Conservation (phyloP, 225 moss, liverwort and hornwort species). For the Marchantia paleacea region DNA sequence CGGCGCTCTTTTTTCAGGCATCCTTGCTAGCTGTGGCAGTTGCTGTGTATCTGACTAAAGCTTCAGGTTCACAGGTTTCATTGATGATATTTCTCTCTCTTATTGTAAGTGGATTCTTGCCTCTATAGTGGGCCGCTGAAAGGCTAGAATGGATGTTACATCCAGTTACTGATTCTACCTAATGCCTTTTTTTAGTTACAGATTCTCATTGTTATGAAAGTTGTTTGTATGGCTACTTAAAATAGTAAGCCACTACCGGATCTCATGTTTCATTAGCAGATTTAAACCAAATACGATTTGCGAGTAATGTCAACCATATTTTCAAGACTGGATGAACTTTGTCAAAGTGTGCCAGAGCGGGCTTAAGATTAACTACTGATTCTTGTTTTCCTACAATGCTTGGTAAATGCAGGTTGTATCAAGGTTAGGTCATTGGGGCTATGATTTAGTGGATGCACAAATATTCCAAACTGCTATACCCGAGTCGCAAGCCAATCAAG, state of each 20-base stretch:
- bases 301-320: too few species aligned
- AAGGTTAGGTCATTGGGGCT: slow-evolving; percentile 76
- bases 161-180: too few species aligned
- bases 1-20: slow-evolving; percentile 70
- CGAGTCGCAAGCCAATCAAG: slow-evolving; percentile 67
- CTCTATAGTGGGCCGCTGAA: not conserved
- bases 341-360: not conserved
- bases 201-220: too few species aligned
- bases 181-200: too few species aligned
- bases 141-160: too few species aligned
- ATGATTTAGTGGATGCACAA: slow-evolving; percentile 83
- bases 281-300: too few species aligned
- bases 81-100: slow-evolving; percentile 64
- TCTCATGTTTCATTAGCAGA: too few species aligned
- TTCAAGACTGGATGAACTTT: not conserved
- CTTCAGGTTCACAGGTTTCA: slow-evolving; percentile 58
- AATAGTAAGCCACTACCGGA: too few species aligned
- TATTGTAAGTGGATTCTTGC: slow-evolving; percentile 48
- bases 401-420: slow-evolving; percentile 56
- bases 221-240: too few species aligned
- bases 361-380: not conserved
- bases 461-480: slow-evolving; percentile 85
- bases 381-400: not conserved
- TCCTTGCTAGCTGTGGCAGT: slow-evolving; percentile 62
- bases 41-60: slow-evolving; percentile 52